Evolutionary conservation across 2,329 filamentous ascomycete species (phyloP).

Genomic region (Trichophyton equinum): DNA sequence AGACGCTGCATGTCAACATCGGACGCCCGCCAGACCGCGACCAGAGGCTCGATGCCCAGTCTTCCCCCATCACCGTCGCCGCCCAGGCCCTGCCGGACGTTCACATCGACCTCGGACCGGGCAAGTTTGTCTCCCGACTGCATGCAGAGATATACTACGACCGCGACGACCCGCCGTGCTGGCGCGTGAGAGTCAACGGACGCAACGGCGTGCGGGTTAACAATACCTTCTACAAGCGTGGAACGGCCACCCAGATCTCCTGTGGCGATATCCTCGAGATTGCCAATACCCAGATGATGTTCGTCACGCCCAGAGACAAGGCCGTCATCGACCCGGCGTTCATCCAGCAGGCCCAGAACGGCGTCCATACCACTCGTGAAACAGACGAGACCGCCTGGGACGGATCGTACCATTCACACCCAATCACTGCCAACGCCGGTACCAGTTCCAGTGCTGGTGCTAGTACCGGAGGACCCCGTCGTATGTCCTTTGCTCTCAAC

Average conservation of each 20-base stretch:
- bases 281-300: slow-evolving; percentile 94
- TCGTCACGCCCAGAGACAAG: slow-evolving; percentile 72
- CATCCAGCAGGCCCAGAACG: slow-evolving; percentile 50
- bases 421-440: slow-evolving; percentile 12
- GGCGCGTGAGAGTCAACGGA: slow-evolving; percentile 78
- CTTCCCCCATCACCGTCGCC: slow-evolving; percentile 35
- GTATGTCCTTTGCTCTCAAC: slow-evolving; percentile 2
- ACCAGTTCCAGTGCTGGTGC: slow-evolving; percentile 3
- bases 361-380: slow-evolving; percentile 24
- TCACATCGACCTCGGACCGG: slow-evolving; percentile 79
- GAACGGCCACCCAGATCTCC: slow-evolving; percentile 52
- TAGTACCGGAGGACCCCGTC: not conserved
- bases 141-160: slow-evolving; percentile 67
- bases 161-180: slow-evolving; percentile 50
- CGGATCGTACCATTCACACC: slow-evolving; percentile 28
- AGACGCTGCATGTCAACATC: slow-evolving; percentile 37
- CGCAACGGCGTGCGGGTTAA: slow-evolving; percentile 85
- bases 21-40: slow-evolving; percentile 38
- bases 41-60: slow-evolving; percentile 31
- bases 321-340: slow-evolving; percentile 58
- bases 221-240: slow-evolving; percentile 55
- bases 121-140: slow-evolving; percentile 65
- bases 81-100: slow-evolving; percentile 40
- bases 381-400: slow-evolving; percentile 29
- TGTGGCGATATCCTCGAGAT: slow-evolving; percentile 90